These are phyloP conservation scores for Citrus sp. DNA, from an alignment of 345 rosid species.

Conservation along the genomic window DNA sequence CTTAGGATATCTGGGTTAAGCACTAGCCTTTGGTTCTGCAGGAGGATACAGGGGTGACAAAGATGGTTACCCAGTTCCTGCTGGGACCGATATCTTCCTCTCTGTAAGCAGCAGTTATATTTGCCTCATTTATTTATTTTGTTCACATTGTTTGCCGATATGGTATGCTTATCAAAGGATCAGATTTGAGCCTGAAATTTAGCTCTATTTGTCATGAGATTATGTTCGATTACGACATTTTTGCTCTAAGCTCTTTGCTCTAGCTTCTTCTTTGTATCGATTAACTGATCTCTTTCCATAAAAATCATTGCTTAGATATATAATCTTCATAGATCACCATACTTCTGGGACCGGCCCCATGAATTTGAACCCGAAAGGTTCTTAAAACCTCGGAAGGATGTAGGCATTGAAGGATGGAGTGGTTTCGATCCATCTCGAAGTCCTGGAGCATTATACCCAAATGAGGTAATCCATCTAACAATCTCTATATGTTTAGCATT, in stretches of 20 bases:
- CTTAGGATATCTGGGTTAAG: neutral
- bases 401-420: constrained; percentile 78
- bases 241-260: neutral
- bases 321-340: constrained; percentile 90
- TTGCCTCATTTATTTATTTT: neutral
- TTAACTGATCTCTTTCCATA: neutral
- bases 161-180: neutral
- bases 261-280: neutral
- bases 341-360: constrained; percentile 76
- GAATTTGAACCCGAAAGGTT: constrained; percentile 88
- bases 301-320: constrained; percentile 50
- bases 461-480: constrained; percentile 50
- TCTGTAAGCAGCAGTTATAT: constrained; percentile 53
- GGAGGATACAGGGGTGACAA: constrained; percentile 83
- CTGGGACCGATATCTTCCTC: constrained; percentile 85
- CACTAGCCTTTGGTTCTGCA: constrained; percentile 25
- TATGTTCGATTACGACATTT: neutral
- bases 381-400: constrained; percentile 40
- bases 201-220: neutral
- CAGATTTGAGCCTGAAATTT: neutral
- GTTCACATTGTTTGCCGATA: too few relatives aligned
- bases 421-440: constrained; percentile 93
- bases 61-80: constrained; percentile 67
- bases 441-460: constrained; percentile 86
- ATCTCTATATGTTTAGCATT: neutral